Base-by-base conservation (phyloP, 2,329 filamentous ascomycete genomes). In the Colletotrichum incanum region DNA sequence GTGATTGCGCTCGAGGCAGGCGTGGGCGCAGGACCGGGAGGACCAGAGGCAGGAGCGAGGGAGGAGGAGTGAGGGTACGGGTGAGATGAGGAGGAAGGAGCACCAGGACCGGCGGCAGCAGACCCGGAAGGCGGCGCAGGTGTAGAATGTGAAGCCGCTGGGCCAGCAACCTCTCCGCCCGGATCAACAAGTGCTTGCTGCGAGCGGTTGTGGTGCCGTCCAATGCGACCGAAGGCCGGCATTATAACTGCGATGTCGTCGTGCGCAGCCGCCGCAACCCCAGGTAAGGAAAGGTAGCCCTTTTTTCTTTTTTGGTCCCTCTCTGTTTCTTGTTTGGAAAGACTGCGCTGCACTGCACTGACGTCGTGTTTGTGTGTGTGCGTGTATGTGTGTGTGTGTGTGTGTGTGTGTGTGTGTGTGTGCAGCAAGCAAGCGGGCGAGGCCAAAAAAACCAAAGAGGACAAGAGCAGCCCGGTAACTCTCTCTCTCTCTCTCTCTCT, bases 161-260 rank as follows among this genome's bases (percentile, higher is more conserved):
- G 18, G 65, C 70, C 73, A 74, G 76, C 74, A 76, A 66, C 69
- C 75, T 67, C 77, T 80, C 73, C 78, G 81, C 76, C 79, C 82
- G 81, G 79, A 78, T 87, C 87, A 77, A 83, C 82, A 77, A 89
- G 83, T 75, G 86, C 85, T 78, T 88, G 87, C 82, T 89, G 88
- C 79, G 88, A 88, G 77, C 87, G 86, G 78, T 88, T 88, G 83
- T 84, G 86, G 80, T 88, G 85, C 83, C 84, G 89, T 79, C 85
- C 84, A 80, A 88, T 81, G 79, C 87, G 87, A 82, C 84, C 83
- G 81, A 89, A 89, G 81, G 81, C 81, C 77, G 84, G 86, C 87
- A 89, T 89, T 80, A 79, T 83, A 61, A 64, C 60, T 64, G 68
- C 18, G 67, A 68, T 62, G 31, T 56, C 31, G 69, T 68, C 39